Evolutionary conservation across 106 monocot genomes (phyloP), one percentile per base, ranked within the genome.

Genomic region (Dioscorea dumetorum): DNA sequence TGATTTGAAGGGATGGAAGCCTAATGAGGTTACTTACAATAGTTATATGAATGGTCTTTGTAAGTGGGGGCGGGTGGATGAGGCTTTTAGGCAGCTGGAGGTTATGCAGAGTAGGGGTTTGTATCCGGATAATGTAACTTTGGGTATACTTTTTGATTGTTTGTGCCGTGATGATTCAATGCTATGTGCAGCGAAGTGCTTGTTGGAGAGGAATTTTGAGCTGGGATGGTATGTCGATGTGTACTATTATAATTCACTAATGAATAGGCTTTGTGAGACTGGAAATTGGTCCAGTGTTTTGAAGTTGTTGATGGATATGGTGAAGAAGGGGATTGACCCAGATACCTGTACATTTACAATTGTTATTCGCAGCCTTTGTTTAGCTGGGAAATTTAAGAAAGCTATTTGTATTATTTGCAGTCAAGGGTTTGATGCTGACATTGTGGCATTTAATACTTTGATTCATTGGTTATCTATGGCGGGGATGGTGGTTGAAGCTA

Each of bases 71-170:
- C 18, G 48, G 49, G 49, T 49, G 21, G 49, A 66, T 21, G 48
- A 66, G 21, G 65, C 65, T 7, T 66, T 66, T 49, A 14, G 65
- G 17, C 65, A 66, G 21, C 21, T 66, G 34, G 48, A 66, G 5
- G 65, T 11, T 49, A 66, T 66, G 65, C 13, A 18, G 48, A 66
- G 34, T 8, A 66, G 21, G 48, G 65, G 65, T 12, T 49, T 66
- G 8, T 66, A 5, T 49, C 65, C 65, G 14, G 49, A 35, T 8
- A 41, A 49, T 12, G 65, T 48, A 49, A 49, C 65, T 0, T 4
- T 66, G 48, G 49, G 49, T 12, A 66, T 66, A 16, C 65, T 66
- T 49, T 66, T 66, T 21, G 65, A 66, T 66, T 66, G 65, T 48
- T 49, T 66, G 22, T 66, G 65, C 20, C 48, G n/a, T 35, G 65